Base-by-base conservation (phyloP, 352 stramenopile species). In the Phytophthora kernoviae region DNA sequence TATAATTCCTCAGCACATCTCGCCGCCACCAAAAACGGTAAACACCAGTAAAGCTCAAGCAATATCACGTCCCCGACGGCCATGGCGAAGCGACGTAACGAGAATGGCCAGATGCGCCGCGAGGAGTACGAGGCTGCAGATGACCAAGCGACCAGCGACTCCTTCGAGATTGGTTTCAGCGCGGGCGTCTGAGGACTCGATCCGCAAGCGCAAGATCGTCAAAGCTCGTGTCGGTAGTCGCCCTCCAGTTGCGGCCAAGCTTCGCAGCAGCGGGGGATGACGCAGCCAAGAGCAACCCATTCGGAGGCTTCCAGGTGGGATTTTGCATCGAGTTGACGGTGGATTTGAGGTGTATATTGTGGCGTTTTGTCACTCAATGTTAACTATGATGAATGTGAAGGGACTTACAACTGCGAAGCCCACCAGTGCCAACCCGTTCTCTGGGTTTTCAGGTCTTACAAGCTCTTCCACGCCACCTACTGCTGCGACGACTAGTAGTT, bases 41-140 rank as follows among this genome's bases (percentile, higher is more conserved):
- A 30, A 30, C 3, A 30, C 24, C 24, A n/a, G 24, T 6, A 30
- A 30, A 30, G 24, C 24, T 7, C 3, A 30, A 6, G 24, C 3
- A 30, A 6, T 3, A 7, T 30, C 24, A 30, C 24, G 10, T 17
- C 37, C 18, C 37, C 9, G 18, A 14, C 32, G 47, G 21, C 17
- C 11, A 91, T 93, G 82, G 79, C 81, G 7, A 96, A 96, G 84
- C 87, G 87, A 58, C 84, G 81, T 26, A 96, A 79, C 61, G 87
- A 94, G 65, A 90, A 90, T 58, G 82, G 79, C 7, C 87, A 96
- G 70, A 88, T 93, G 75, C 83, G 87, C 61, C 84, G 85, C 30
- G 87, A 96, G 61, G 84, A 96, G 33, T 94, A 90, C 71, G 87
- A 94, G 48, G 80, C 79, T 8, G 63, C 65, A 10, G 74, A 87